These are phyloP conservation scores for Rhododendron mucronatum DNA, from an alignment of 148 eudicot genomes.

Conservation along the genomic window DNA sequence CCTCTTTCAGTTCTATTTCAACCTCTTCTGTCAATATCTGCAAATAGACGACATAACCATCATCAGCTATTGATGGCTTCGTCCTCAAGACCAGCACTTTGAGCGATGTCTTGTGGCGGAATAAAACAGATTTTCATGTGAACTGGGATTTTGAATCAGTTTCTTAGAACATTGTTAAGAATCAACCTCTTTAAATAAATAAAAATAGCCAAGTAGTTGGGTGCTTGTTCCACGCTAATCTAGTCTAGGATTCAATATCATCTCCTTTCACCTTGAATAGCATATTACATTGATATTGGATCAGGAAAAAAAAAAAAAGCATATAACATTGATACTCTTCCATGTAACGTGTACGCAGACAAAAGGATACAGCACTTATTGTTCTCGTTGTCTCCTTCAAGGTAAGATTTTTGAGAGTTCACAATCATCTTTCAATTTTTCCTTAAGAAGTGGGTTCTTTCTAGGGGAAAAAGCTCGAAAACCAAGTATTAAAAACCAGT, in stretches of 20 bases:
- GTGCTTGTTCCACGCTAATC: not conserved
- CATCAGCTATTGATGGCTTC: not conserved
- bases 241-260: not conserved
- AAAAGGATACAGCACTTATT: not conserved
- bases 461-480: not conserved
- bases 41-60: constrained; percentile 4
- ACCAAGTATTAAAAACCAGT: too few relatives aligned
- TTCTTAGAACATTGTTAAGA: not conserved
- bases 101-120: not conserved
- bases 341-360: not conserved
- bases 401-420: not conserved
- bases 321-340: not conserved
- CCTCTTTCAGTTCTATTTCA: constrained; percentile 83
- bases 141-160: not conserved
- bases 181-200: not conserved
- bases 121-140: not conserved
- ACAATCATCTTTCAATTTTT: not conserved
- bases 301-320: not conserved
- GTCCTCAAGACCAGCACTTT: not conserved
- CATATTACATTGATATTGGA: not conserved
- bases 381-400: not conserved
- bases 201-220: not conserved
- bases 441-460: not conserved
- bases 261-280: not conserved
- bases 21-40: constrained; percentile 85